These are phyloP conservation scores for Hypocreales sp. DNA, from an alignment of 2,329 filamentous ascomycete species.

Conservation along the genomic window DNA sequence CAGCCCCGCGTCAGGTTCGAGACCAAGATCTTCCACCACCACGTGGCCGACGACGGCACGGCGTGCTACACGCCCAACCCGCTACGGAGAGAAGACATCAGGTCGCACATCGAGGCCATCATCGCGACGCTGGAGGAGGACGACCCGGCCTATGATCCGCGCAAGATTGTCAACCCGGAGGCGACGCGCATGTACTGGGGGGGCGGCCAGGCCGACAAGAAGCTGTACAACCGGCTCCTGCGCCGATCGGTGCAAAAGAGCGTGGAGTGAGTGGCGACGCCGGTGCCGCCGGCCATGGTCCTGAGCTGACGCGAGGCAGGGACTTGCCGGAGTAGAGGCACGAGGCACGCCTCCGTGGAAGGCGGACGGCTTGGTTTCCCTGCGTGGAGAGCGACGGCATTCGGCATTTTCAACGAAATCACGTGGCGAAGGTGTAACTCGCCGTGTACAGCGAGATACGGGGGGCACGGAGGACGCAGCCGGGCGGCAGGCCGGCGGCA, in stretches of 20 bases:
- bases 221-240: constrained; percentile 68
- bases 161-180: constrained; percentile 74
- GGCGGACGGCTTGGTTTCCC: no score
- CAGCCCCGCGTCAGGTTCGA: constrained; percentile 74
- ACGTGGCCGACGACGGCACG: constrained; percentile 64
- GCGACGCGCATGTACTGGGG: constrained; percentile 84
- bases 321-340: constrained; percentile 20
- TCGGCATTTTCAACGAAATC: no score
- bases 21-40: constrained; percentile 75
- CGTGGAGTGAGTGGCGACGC: constrained; percentile 48
- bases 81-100: constrained; percentile 55
- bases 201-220: constrained; percentile 52
- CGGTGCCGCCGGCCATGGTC: no score
- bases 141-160: constrained; percentile 74
- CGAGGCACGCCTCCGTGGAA: no score
- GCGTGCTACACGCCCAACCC: constrained; percentile 63
- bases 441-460: no score
- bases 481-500: no score
- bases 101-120: constrained; percentile 71
- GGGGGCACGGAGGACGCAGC: no score
- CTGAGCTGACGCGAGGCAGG: constrained; percentile 8
- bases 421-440: no score
- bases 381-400: no score
- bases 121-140: constrained; percentile 77
- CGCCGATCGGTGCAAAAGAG: constrained; percentile 61